phyloP scores from a whole-genome alignment of 345 rosid genomes.

The Raphanus sativus region DNA sequence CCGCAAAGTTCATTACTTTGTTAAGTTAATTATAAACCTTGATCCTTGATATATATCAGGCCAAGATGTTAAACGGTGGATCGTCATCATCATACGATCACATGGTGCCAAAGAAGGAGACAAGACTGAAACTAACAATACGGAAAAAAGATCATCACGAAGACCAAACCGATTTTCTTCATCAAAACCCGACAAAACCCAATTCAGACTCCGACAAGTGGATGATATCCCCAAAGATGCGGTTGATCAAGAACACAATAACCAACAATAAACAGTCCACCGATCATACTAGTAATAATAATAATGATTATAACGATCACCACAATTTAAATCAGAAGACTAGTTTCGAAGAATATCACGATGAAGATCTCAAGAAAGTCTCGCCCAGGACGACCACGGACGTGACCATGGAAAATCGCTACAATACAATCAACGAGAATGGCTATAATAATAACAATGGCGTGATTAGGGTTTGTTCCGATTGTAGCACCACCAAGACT shows the following conservation, averaged over 20 bases:
- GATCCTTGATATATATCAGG: slow-evolving; percentile 42
- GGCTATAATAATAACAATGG: slow-evolving; percentile 38
- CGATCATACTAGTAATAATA: slow-evolving; percentile 15
- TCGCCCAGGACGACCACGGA: slow-evolving; percentile 19
- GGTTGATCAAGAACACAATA: slow-evolving; percentile 78
- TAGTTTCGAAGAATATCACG: slow-evolving; percentile 15
- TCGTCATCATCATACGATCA: slow-evolving; percentile 39
- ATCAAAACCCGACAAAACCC: slow-evolving; percentile 44
- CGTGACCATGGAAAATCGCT: slow-evolving; percentile 3
- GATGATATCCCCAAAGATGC: slow-evolving; percentile 88
- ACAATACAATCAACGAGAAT: slow-evolving; percentile 29
- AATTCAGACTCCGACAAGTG: slow-evolving; percentile 52
- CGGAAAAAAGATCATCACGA: slow-evolving; percentile 37
- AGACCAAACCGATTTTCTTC: slow-evolving; percentile 41
- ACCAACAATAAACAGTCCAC: slow-evolving; percentile 29
- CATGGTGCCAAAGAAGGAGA: slow-evolving; percentile 43
- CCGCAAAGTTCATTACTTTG: background rate
- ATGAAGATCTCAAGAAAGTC: slow-evolving; percentile 31
- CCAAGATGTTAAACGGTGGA: slow-evolving; percentile 38
- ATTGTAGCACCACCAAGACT: slow-evolving; percentile 91
- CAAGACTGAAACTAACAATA: slow-evolving; percentile 42
- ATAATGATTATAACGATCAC: slow-evolving; percentile 1
- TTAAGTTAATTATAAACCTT: background rate
- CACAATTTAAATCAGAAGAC: slow-evolving; percentile 26
- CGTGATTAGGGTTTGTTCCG: slow-evolving; percentile 58